Evolutionary conservation across 169 alveolate species (phyloP).

Genomic region (Cryptosporidium sp.): DNA sequence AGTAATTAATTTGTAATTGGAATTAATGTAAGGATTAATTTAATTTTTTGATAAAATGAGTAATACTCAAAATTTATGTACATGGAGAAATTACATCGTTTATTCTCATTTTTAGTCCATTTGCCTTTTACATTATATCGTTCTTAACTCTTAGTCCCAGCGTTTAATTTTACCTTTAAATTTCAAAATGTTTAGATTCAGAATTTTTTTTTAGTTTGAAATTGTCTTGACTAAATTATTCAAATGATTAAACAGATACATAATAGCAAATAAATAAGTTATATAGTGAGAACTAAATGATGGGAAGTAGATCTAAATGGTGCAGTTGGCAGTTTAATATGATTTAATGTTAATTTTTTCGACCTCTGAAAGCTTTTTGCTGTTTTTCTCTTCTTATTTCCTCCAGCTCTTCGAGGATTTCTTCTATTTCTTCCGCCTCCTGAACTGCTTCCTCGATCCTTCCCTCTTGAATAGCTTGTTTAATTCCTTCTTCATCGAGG

Average conservation of each 20-base stretch:
- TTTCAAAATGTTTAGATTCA: not conserved
- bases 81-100: not conserved
- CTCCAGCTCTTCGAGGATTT: slow-evolving; percentile 30
- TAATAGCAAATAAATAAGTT: not conserved
- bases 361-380: slow-evolving; percentile 39
- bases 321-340: not conserved
- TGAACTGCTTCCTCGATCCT: slow-evolving; percentile 38
- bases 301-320: not conserved
- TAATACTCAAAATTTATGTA: not conserved
- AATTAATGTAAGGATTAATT: slow-evolving; percentile 14
- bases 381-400: slow-evolving; percentile 26
- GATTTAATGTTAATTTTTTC: not conserved
- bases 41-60: not conserved
- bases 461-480: slow-evolving; percentile 58
- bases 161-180: slow-evolving; percentile 1
- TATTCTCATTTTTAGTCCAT: not conserved
- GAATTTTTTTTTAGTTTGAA: not conserved
- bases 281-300: not conserved
- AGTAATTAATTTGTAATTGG: slow-evolving; percentile 21
- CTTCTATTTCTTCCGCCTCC: slow-evolving; percentile 69
- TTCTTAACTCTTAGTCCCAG: slow-evolving; percentile 3
- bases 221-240: not conserved
- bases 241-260: no score
- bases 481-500: slow-evolving; percentile 48
- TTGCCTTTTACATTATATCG: not conserved